Conservation (phyloP, 768 basidiomycete genomes). For the Favolaschia claudopus region DNA sequence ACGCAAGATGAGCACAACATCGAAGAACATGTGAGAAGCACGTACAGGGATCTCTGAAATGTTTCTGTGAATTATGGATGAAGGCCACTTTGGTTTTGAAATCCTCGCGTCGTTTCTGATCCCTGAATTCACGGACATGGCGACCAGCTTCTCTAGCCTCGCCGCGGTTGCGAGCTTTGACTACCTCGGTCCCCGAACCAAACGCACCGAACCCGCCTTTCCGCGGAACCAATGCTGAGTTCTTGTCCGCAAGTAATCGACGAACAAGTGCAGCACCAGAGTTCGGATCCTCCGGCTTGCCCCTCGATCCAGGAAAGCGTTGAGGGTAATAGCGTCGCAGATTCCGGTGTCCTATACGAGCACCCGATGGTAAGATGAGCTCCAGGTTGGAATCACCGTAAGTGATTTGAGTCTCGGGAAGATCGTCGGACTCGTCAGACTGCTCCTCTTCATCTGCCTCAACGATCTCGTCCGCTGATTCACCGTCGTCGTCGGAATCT, state of each 20-base stretch:
- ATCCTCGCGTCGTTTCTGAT: conserved; percentile 78
- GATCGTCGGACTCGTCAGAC: conserved; percentile 47
- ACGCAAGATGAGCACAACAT: conserved; percentile 8
- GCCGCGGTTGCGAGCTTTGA: conserved; percentile 92
- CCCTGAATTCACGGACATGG: conserved; percentile 84
- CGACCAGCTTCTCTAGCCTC: conserved; percentile 93
- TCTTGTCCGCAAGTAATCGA: conserved; percentile 79
- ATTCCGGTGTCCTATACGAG: conserved; percentile 89
- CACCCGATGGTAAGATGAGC: conserved; percentile 92
- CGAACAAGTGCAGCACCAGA: conserved; percentile 82
- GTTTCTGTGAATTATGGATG: conserved; percentile 87
- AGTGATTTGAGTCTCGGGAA: conserved; percentile 63
- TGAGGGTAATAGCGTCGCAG: conserved; percentile 90
- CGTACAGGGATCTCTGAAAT: conserved; percentile 80
- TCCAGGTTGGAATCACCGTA: conserved; percentile 86
- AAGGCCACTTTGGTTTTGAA: conserved; percentile 87
- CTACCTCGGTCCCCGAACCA: conserved; percentile 80
- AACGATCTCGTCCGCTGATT: conserved; percentile 39
- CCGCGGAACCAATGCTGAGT: conserved; percentile 83
- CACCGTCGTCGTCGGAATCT: conserved; percentile 42
- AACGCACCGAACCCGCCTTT: conserved; percentile 89
- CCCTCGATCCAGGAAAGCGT: conserved; percentile 62
- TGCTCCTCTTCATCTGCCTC: conserved; percentile 51
- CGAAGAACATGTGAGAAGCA: conserved; percentile 27
- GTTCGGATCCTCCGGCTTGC: conserved; percentile 66